phyloP scores from a whole-genome alignment of 257 asterid genomes.

The Rehmannia glutinosa region DNA sequence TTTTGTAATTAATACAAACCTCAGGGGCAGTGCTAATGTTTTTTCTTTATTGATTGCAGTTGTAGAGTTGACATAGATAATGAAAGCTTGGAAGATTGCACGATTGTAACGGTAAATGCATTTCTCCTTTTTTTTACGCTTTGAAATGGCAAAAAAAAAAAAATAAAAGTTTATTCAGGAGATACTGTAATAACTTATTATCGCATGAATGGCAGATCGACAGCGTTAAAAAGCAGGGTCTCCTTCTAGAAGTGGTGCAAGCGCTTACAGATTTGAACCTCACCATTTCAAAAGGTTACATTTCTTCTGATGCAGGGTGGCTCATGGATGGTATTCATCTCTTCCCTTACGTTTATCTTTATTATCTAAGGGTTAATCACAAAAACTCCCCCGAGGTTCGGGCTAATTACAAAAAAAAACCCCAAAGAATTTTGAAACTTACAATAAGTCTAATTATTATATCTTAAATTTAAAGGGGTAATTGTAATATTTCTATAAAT shows the following conservation, averaged over 20 bases:
- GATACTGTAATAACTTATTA: background rate
- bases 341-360: background rate
- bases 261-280: constrained; percentile 72
- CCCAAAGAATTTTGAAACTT: too few species aligned
- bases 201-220: constrained; percentile 40
- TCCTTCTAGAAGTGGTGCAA: constrained; percentile 71
- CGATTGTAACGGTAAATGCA: constrained; percentile 49
- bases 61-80: constrained; percentile 65
- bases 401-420: too few species aligned
- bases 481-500: too few species aligned
- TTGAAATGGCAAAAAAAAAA: too few species aligned
- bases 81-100: constrained; percentile 52
- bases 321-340: constrained; percentile 64
- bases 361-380: too few species aligned
- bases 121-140: background rate
- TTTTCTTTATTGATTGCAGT: constrained; percentile 27
- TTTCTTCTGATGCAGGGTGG: constrained; percentile 82
- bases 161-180: too few species aligned
- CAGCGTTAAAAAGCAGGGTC: constrained; percentile 63
- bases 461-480: too few species aligned
- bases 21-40: too few species aligned
- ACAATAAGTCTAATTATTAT: too few species aligned
- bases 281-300: constrained; percentile 60
- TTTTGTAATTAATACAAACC: too few species aligned
- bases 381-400: too few species aligned